These are phyloP conservation scores for Aphanocladium album DNA, from an alignment of 2,329 filamentous ascomycete genomes.

Conservation along the genomic window DNA sequence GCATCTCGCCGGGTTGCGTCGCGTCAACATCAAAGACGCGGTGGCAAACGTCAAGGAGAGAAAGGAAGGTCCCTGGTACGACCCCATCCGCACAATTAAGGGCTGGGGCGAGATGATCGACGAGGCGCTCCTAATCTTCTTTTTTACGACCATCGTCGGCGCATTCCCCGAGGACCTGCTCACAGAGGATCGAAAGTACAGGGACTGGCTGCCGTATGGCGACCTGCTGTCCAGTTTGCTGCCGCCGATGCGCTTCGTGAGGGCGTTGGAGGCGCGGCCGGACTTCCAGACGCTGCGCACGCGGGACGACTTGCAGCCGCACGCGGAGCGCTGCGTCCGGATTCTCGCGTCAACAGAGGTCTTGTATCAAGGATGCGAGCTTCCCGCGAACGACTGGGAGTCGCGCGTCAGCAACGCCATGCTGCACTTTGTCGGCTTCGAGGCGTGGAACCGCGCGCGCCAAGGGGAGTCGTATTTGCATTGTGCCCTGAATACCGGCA, in stretches of 20 bases:
- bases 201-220: neutral
- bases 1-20: neutral
- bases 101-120: neutral
- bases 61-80: neutral
- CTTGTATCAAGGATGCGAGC: neutral
- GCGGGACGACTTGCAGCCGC: neutral
- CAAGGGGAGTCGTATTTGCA: conserved; percentile 1
- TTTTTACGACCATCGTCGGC: neutral
- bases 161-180: neutral
- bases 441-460: conserved; percentile 11
- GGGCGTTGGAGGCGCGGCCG: neutral
- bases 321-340: neutral
- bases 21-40: neutral
- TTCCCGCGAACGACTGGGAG: conserved; percentile 1
- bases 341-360: neutral
- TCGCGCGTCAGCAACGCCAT: neutral
- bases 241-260: neutral
- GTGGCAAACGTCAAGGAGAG: neutral
- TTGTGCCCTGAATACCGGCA: conserved; percentile 5
- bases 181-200: neutral
- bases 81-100: too few relatives aligned
- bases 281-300: neutral
- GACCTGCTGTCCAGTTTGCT: neutral
- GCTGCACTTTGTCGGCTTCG: conserved; percentile 13
- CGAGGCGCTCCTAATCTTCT: neutral